Conservation (phyloP, 768 basidiomycete genomes). For the Coprinopsis strossmayeri region DNA sequence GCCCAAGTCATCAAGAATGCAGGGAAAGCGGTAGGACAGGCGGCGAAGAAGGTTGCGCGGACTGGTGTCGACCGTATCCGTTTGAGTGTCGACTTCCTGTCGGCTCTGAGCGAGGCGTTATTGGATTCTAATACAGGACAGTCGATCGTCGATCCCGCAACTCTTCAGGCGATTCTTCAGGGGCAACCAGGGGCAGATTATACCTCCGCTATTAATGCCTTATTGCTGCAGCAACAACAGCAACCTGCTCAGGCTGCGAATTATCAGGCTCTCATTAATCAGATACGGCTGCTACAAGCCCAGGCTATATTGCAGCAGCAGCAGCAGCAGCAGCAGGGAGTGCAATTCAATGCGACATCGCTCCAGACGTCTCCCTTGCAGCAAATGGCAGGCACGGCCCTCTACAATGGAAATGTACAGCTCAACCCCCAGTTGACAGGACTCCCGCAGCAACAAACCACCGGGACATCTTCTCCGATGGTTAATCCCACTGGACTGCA, state of each 20-base stretch:
- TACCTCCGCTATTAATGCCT: constrained; percentile 23
- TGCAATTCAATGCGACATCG: too few relatives aligned
- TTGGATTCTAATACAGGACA: background rate
- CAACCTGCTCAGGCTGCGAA: constrained; percentile 10
- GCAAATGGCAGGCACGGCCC: too few relatives aligned
- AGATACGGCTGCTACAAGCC: constrained; percentile 13
- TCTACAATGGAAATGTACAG: too few relatives aligned
- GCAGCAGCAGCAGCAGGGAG: background rate
- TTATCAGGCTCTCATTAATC: constrained; percentile 9
- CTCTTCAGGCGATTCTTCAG: constrained; percentile 24
- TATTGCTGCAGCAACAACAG: constrained; percentile 23
- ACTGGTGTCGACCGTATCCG: background rate
- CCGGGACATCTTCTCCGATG: too few relatives aligned
- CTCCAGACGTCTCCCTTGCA: too few relatives aligned
- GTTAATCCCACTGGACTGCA: too few relatives aligned
- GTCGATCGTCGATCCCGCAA: background rate
- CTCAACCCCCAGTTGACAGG: too few relatives aligned
- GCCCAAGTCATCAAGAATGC: background rate
- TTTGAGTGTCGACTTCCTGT: background rate
- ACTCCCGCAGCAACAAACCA: too few relatives aligned
- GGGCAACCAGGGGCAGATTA: constrained; percentile 27
- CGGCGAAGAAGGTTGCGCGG: background rate
- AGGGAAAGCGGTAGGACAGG: background rate
- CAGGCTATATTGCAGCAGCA: constrained; percentile 7
- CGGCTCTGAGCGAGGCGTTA: background rate